Evolutionary conservation across 768 basidiomycete genomes (phyloP), one percentile per base, ranked within the genome.

Genomic region (Cantharellus anzutake): DNA sequence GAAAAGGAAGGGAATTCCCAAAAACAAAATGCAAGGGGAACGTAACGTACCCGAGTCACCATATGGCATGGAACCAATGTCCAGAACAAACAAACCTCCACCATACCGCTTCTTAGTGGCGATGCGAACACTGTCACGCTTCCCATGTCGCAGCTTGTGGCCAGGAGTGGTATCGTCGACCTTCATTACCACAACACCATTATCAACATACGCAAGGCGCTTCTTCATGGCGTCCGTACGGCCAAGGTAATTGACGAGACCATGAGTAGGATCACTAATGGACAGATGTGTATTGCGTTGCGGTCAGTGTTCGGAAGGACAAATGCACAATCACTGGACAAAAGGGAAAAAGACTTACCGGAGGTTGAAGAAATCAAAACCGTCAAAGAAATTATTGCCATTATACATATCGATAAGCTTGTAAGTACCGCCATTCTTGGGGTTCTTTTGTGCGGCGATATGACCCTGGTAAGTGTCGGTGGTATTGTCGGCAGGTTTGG

Each of bases 161-260:
- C 84, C 76, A 1, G 66, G 72, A 38, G 76, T 75, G 40, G 67
- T 76, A 62, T 76, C 71, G 65, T 87, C 85, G 5, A 86, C 83
- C 41, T 78, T 78, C 55, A 87, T 70, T 44, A 82, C 71, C 0
- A 76, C 76, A 39, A 79, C 75, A 38, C 76, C 76, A 64, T 81
- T 78, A 62, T 87, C 81, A 37, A 86, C 77, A 65, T 75, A 82
- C 2, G 83, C 80, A 42, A 89, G 76, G 1, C 75, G 75, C 42
- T 78, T 73, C 5, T 68, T 63, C 59, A 69, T 70, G 2, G 84
- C 84, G 34, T 78, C 69, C 2, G 69, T 66, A 64, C 71, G 67
- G 41, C 65, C 70, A 61, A 79, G 72, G 67, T 80, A 89, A 60
- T 79, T 75, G 55, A 89, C 87, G 35, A 70, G 70, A 16, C 86